Percentiles rank a stretch among this genome's conserved stretches.
Conservation (phyloP, 1,284 basidiomycete species). For the Sanghuangporus sanghuang region DNA sequence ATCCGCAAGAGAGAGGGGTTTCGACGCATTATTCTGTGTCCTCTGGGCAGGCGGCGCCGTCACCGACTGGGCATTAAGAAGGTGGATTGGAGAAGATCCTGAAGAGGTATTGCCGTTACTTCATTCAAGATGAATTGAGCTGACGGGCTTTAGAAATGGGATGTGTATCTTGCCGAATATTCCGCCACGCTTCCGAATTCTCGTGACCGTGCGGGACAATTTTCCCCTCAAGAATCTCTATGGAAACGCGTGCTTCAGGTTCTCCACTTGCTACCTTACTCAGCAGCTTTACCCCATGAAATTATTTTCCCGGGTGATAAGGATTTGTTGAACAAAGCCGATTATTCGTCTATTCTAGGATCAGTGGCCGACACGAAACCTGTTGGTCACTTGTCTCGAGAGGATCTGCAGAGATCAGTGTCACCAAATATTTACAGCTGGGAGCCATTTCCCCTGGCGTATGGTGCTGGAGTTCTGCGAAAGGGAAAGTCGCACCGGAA, state of each 20-base stretch:
- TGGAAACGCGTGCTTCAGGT: conserved; percentile 44
- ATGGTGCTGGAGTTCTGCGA: neutral
- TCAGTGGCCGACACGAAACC: conserved; percentile 24
- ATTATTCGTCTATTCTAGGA: conserved; percentile 21
- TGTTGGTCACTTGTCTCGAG: conserved; percentile 7
- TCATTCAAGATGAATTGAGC: neutral
- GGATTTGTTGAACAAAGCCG: conserved; percentile 25
- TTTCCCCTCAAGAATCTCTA: conserved; percentile 43
- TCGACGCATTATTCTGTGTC: conserved; percentile 53
- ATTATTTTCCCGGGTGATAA: conserved; percentile 29
- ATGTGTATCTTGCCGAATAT: conserved; percentile 57
- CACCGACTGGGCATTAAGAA: conserved; percentile 50
- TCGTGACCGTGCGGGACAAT: conserved; percentile 36
- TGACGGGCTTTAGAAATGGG: conserved; percentile 50
- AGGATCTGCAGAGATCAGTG: conserved; percentile 5
- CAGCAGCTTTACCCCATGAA: conserved; percentile 8
- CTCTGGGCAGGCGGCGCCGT: conserved; percentile 42
- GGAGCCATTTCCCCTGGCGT: neutral
- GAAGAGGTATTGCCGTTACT: conserved; percentile 45
- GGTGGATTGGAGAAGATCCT: conserved; percentile 57
- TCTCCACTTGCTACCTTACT: conserved; percentile 15
- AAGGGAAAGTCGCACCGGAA: neutral
- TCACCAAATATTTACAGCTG: neutral
- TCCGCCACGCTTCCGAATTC: conserved; percentile 40
- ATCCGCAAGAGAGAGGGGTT: conserved; percentile 45